Base-by-base conservation (phyloP, 495 filamentous ascomycete genomes). In the Pyrenopolyporus hunteri region DNA sequence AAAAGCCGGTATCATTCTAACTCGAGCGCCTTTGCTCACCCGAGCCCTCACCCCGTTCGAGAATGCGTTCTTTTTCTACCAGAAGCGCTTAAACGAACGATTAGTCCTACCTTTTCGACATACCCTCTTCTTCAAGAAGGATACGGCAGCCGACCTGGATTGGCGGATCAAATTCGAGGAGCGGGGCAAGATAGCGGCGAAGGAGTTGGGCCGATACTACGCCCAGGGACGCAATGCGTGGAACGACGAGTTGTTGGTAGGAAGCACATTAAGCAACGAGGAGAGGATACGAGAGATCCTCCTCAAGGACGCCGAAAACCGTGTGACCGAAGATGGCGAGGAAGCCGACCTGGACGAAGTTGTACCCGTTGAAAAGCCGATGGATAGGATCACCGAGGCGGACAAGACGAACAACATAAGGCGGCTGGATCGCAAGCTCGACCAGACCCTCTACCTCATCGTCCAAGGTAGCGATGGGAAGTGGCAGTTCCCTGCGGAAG, bases 41-140 rank as follows among this genome's bases (percentile, higher is more conserved):
- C 89, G 89, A 57, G 80, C 88, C 45, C 87, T 91, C 13, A 87
- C 87, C 26, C 81, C 89, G 9, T 98, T 99, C 74, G 94, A 99
- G 75, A 88, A 91, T 72, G 80, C 93, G 46, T 97, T 84, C 78
- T 94, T 87, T 80, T 90, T 98, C 73, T 99, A 99, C 79, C 94
- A 99, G 77, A 90, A 91, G 57, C 92, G 94, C 9, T 82, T 99
- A 48, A 96, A 99, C 75, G 94, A 99, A 78, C 91, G 94, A 8
- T 80, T 97, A 25, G 85, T 86, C 8, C 81, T 93, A 6, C 93
- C 93, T 1, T 99, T 99, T 78, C 89, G 88, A 13, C 85, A 89
- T 47, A 92, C 90, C 72, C 94, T 97, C 76, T 99, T 96, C 83
- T 96, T 92, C 88, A 96, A 95, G 81, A 87, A 87, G 61, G 91